These are phyloP conservation scores for Atkinsonella texensis DNA, from an alignment of 2,329 filamentous ascomycete genomes.

Conservation along the genomic window DNA sequence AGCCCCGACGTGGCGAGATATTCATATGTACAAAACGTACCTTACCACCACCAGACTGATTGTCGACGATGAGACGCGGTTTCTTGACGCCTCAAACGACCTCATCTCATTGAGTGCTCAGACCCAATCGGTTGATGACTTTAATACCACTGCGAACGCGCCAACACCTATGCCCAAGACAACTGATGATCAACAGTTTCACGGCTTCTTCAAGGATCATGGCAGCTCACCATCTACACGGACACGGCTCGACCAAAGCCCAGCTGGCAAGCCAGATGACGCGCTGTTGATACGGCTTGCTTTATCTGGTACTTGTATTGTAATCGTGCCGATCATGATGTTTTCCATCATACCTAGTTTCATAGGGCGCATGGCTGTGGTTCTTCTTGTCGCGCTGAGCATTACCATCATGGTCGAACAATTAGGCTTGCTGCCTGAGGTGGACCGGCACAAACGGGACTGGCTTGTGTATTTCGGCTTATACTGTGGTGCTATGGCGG, in stretches of 20 bases:
- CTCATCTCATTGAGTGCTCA: constrained; percentile 29
- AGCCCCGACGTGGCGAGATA: constrained; percentile 36
- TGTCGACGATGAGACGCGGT: constrained; percentile 45
- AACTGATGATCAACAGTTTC: constrained; percentile 3
- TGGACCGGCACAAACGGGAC: constrained; percentile 11
- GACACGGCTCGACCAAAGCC: neutral
- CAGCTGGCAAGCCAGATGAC: neutral
- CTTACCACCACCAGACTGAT: constrained; percentile 43
- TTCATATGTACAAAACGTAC: constrained; percentile 36
- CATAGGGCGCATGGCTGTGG: constrained; percentile 43
- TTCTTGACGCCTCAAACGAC: constrained; percentile 44
- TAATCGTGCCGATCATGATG: constrained; percentile 45
- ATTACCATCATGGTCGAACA: constrained; percentile 22
- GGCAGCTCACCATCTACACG: constrained; percentile 2
- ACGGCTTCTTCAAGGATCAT: constrained; percentile 4
- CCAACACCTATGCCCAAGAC: constrained; percentile 14
- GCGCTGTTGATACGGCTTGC: constrained; percentile 2
- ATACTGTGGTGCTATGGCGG: constrained; percentile 25
- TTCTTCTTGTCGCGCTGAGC: constrained; percentile 37
- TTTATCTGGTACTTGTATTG: constrained; percentile 12
- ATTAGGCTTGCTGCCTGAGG: constrained; percentile 12
- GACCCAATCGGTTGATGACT: constrained; percentile 4
- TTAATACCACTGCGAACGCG: constrained; percentile 10
- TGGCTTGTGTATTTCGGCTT: constrained; percentile 17
- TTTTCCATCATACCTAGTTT: constrained; percentile 47